A percentile compares a stretch with the other conserved stretches of the same genome.
These are phyloP conservation scores for Alectoria sarmentosa DNA, from an alignment of 495 filamentous ascomycete species.

Conservation along the genomic window DNA sequence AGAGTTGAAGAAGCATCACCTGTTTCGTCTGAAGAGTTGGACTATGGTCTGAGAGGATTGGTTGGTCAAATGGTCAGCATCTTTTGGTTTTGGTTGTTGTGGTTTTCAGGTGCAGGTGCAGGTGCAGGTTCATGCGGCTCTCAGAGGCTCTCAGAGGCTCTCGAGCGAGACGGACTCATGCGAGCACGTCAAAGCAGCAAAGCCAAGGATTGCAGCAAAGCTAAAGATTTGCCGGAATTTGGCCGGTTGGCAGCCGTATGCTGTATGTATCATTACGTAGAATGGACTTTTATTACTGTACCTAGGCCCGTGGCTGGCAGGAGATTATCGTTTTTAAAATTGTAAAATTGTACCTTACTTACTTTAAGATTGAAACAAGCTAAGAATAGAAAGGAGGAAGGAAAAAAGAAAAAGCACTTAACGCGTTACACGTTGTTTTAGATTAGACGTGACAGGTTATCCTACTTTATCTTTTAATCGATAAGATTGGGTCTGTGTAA, in stretches of 20 bases:
- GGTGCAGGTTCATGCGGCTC: not conserved
- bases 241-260: not conserved
- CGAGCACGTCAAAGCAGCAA: not conserved
- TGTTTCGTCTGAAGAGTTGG: not conserved
- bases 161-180: too few species aligned
- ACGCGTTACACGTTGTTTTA: not conserved
- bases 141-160: too few species aligned
- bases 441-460: not conserved
- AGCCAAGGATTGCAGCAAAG: not conserved
- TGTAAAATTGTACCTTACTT: too few species aligned
- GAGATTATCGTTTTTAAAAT: too few species aligned
- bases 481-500: not conserved
- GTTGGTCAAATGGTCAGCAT: too few species aligned
- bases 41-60: not conserved
- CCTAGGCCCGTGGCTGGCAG: too few species aligned
- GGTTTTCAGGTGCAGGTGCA: not conserved
- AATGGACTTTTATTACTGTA: too few species aligned
- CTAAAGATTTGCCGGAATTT: not conserved
- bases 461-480: not conserved
- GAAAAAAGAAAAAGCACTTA: slow-evolving; percentile 7
- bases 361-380: not conserved
- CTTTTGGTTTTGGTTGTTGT: not conserved
- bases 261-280: too few species aligned
- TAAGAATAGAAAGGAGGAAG: slow-evolving; percentile 6
- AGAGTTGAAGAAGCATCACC: not conserved